These are phyloP conservation scores for Lentinula edodes DNA, from an alignment of 768 basidiomycete species.

Conservation along the genomic window DNA sequence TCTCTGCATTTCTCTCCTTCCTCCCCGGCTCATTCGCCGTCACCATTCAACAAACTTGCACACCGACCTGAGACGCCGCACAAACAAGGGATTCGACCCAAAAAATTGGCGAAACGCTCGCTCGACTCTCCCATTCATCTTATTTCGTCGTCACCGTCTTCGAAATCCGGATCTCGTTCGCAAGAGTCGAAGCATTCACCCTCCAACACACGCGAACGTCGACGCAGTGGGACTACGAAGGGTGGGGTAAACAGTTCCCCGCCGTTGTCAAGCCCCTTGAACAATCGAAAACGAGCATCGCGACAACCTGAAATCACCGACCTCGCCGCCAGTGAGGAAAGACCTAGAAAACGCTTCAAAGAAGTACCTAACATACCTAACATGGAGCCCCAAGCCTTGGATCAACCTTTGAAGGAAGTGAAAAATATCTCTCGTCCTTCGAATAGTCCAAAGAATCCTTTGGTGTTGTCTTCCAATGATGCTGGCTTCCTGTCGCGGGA, in stretches of 20 bases:
- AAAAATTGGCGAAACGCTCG: not conserved
- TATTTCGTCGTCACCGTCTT: not conserved
- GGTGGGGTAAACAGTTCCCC: not conserved
- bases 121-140: constrained; percentile 2
- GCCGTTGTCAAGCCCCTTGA: not conserved
- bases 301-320: not conserved
- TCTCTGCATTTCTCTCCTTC: constrained; percentile 1
- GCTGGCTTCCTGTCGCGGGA: not conserved
- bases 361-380: not conserved
- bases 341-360: not conserved
- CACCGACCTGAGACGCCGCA: not conserved
- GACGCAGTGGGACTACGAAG: not conserved
- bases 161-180: not conserved
- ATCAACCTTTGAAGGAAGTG: not conserved
- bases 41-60: not conserved
- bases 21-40: not conserved
- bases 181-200: not conserved
- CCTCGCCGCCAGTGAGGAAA: not conserved
- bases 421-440: not conserved
- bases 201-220: not conserved
- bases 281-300: not conserved
- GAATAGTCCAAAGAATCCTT: not conserved
- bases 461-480: not conserved
- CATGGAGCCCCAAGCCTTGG: too few species aligned
- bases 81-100: not conserved